phyloP scores from a whole-genome alignment of 1,284 basidiomycete genomes.

The Cryptococcus amylolentus region DNA sequence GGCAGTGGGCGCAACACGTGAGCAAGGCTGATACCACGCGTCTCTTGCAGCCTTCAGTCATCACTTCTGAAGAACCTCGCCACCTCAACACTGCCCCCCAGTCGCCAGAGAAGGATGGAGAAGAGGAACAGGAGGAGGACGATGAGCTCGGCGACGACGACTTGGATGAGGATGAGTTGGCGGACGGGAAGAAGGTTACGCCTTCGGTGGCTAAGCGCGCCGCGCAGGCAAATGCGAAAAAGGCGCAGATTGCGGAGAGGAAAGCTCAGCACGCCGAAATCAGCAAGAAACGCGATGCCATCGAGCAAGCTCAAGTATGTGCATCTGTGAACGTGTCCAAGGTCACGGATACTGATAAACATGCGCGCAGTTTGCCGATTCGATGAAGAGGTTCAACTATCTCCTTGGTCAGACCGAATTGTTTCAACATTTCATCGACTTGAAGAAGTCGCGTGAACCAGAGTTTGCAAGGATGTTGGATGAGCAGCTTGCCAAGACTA shows the following conservation, averaged over 20 bases:
- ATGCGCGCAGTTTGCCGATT: conserved; percentile 69
- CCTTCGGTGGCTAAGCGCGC: conserved; percentile 34
- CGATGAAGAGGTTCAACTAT: conserved; percentile 91
- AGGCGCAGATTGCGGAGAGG: conserved; percentile 40
- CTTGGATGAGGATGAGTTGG: conserved; percentile 35
- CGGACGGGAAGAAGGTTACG: conserved; percentile 21
- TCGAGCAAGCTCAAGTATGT: conserved; percentile 48
- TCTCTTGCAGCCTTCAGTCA: conserved; percentile 32
- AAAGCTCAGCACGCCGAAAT: conserved; percentile 44
- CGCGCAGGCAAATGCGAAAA: conserved; percentile 30
- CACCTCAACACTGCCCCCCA: conserved; percentile 42
- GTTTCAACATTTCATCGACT: conserved; percentile 92
- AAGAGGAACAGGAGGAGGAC: conserved; percentile 27
- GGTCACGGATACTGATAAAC: no score
- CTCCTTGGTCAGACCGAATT: conserved; percentile 91
- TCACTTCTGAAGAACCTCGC: conserved; percentile 35
- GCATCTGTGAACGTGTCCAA: background rate
- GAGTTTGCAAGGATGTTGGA: conserved; percentile 89
- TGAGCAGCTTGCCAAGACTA: conserved; percentile 58
- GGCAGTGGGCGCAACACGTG: background rate
- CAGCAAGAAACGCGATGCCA: conserved; percentile 38
- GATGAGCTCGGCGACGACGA: conserved; percentile 36
- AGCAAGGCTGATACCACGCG: background rate
- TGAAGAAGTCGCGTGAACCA: conserved; percentile 86
- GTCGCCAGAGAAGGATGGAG: conserved; percentile 27